Base-by-base conservation (phyloP, 2,329 filamentous ascomycete species). In the Fusarium aywerte region DNA sequence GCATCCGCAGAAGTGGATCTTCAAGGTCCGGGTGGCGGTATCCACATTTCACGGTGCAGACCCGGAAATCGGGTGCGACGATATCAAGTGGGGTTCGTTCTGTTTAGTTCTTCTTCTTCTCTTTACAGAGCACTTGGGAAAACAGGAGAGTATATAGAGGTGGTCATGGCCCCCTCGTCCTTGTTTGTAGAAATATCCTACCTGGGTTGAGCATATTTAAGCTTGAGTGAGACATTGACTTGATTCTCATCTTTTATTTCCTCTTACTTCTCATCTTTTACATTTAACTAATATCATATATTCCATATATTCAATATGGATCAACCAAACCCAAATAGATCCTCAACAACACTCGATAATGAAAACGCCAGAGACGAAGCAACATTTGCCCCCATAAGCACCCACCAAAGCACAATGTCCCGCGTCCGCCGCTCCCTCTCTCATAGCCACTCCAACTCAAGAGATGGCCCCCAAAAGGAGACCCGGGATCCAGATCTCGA, bases 401-500 rank as follows among this genome's bases (percentile, higher is more conserved):
- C 63, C 11, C 61, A 60, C 47, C 55, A 60, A 15, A 69, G 58
- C 48, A 49, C 61, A 45, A 49, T 51, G 49, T 59, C 54, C 35
- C 65, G 65, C 9, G 56, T 65, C 25, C 74, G 69, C 18, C 58
- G 65, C 32, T 75, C 74, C 15, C 62, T 72, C 23, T 73, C 74
- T 32, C 56, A 58, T 18, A 42, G 54, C 13, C 54, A 54, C 32
- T 57, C 61, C 40, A 53, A 61, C 31, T 49, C 45, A 27, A 49
- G 45, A 27, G 58, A 67, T 29, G 36, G 53, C 15, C 67, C 69
- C 9, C 73, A 33, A 9, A 81, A 81, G 59, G 79, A 81, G 58
- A 47, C 67, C 12, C 72, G 73, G 40, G 79, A 82, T 62, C 80
- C 80, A 9, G 69, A 78, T 25, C 73, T 82, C 47, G 84, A 86